phyloP scores from a whole-genome alignment of 2,329 filamentous ascomycete genomes.

The Fusarium devonianum region DNA sequence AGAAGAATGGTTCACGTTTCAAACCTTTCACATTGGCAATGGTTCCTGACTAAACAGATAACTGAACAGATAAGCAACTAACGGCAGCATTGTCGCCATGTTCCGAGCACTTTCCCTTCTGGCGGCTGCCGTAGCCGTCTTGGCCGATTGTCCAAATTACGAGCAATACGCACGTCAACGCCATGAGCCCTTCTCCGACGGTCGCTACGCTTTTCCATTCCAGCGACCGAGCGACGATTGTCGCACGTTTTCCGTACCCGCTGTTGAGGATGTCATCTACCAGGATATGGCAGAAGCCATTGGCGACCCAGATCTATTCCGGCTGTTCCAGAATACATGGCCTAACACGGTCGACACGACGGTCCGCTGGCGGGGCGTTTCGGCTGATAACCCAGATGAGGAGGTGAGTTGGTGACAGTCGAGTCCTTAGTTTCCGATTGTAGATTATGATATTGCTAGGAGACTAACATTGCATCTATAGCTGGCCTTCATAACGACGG shows the following conservation, averaged over 20 bases:
- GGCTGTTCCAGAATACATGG: slow-evolving; percentile 75
- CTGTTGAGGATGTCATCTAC: slow-evolving; percentile 76
- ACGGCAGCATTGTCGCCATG: slow-evolving; percentile 17
- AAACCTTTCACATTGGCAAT: slow-evolving; percentile 6
- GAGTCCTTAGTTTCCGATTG: too few relatives aligned
- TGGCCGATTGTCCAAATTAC: slow-evolving; percentile 46
- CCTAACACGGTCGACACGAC: slow-evolving; percentile 80
- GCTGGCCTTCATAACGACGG: slow-evolving; percentile 83
- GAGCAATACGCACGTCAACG: slow-evolving; percentile 45
- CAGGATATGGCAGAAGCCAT: slow-evolving; percentile 72
- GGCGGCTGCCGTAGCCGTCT: slow-evolving; percentile 29
- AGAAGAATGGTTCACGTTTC: not conserved
- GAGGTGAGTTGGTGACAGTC: slow-evolving; percentile 58
- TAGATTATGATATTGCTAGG: too few relatives aligned
- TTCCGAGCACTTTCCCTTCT: slow-evolving; percentile 5
- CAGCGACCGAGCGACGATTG: slow-evolving; percentile 80
- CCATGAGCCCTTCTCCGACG: slow-evolving; percentile 78
- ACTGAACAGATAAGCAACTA: too few relatives aligned
- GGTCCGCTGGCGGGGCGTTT: slow-evolving; percentile 70
- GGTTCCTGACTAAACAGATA: slow-evolving; percentile 10
- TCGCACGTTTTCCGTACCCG: slow-evolving; percentile 79
- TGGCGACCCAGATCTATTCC: slow-evolving; percentile 76
- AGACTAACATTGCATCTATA: slow-evolving; percentile 38
- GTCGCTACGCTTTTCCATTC: slow-evolving; percentile 77
- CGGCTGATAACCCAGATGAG: slow-evolving; percentile 64